phyloP scores from a whole-genome alignment of 306 rosid genomes.

The Inga oerstediana region DNA sequence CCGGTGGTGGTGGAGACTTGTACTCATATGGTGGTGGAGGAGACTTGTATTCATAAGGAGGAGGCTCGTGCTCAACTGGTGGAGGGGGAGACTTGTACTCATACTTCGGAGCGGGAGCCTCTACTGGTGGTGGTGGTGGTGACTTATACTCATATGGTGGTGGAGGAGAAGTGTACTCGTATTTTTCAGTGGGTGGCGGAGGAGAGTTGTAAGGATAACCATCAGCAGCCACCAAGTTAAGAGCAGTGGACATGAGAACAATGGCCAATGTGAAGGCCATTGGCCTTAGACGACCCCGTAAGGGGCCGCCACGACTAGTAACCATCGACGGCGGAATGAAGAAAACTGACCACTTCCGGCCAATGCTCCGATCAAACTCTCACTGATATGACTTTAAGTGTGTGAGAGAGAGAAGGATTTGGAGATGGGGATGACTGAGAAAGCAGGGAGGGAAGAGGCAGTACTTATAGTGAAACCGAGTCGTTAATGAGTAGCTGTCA shows the following conservation, averaged over 20 bases:
- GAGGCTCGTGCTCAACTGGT: not conserved
- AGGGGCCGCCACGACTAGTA: conserved; percentile 64
- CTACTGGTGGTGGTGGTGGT: no score
- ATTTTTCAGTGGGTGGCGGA: conserved; percentile 58
- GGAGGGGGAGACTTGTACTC: not conserved
- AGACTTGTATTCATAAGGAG: not conserved
- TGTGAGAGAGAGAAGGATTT: not conserved
- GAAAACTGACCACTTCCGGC: conserved; percentile 26
- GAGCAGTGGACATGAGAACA: conserved; percentile 55
- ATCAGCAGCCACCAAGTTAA: conserved; percentile 67
- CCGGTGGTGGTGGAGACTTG: not conserved
- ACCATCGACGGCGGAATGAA: conserved; percentile 46
- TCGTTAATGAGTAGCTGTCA: conserved; percentile 77
- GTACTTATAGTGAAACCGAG: conserved; percentile 57
- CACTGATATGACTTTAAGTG: conserved; percentile 6
- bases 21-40: conserved; percentile 25
- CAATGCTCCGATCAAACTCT: conserved; percentile 40
- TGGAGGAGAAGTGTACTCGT: conserved; percentile 31
- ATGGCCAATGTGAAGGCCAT: conserved; percentile 71
- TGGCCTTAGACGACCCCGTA: conserved; percentile 70
- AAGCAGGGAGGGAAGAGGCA: conserved; percentile 35
- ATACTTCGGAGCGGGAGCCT: no score
- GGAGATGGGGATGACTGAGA: conserved; percentile 36
- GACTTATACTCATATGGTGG: not conserved
- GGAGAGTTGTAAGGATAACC: conserved; percentile 77